A percentile compares a stretch with the other conserved stretches of the same genome.
phyloP scores from a whole-genome alignment of 2,329 filamentous ascomycete species.

The Alternaria dauci region DNA sequence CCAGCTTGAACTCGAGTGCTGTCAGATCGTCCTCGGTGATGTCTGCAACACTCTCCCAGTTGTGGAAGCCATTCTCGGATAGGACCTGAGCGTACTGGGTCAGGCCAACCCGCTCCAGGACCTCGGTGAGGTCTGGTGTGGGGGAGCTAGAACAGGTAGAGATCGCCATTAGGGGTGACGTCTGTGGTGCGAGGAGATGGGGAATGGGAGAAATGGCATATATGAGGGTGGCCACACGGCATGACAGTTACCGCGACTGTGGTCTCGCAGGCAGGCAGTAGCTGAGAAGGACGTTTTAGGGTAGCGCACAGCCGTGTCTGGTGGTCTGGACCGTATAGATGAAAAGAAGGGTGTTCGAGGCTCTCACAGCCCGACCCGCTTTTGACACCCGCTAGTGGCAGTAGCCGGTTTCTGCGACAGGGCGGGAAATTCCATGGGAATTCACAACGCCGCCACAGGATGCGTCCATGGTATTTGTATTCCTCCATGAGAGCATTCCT shows the following conservation, averaged over 20 bases:
- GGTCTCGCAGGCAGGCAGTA: conserved; percentile 9
- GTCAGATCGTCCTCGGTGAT: conserved; percentile 53
- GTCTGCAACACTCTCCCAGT: conserved; percentile 51
- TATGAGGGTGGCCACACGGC: conserved; percentile 12
- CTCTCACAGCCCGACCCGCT: conserved; percentile 18
- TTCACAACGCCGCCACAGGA: background rate
- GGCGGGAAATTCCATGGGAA: conserved; percentile 1
- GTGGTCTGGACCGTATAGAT: conserved; percentile 21
- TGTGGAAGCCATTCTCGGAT: conserved; percentile 48
- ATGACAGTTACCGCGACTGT: conserved; percentile 11
- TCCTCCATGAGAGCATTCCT: background rate
- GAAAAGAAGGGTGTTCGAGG: conserved; percentile 27
- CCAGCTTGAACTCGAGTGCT: conserved; percentile 50
- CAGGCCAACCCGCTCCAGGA: conserved; percentile 46
- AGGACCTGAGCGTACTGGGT: conserved; percentile 39
- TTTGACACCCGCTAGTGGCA: conserved; percentile 12
- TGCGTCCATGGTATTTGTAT: conserved; percentile 1
- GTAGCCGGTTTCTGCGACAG: conserved; percentile 8
- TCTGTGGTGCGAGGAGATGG: conserved; percentile 21
- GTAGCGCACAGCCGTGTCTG: conserved; percentile 23
- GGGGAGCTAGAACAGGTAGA: conserved; percentile 27
- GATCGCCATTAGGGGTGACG: conserved; percentile 41
- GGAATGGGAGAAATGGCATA: conserved; percentile 24
- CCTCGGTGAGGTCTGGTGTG: conserved; percentile 35
- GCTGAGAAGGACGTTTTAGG: conserved; percentile 17